Percentiles rank a stretch among this genome's conserved stretches.
phyloP scores from a whole-genome alignment of 345 rosid genomes.

The Atalantia buxifolia region DNA sequence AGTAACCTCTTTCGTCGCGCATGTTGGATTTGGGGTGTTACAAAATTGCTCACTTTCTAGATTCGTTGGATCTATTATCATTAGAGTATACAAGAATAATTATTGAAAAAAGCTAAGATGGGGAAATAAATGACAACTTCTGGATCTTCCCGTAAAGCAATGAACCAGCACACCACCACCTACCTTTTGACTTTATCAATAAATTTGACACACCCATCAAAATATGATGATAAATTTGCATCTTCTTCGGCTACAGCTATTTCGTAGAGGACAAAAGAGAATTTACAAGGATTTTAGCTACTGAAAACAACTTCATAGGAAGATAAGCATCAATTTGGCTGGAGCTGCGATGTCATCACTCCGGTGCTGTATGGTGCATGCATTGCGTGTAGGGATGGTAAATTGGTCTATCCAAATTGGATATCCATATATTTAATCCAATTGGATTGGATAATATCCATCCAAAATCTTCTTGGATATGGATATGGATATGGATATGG shows the following conservation, averaged over 20 bases:
- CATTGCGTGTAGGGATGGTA: too few relatives aligned
- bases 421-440: too few relatives aligned
- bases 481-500: too few relatives aligned
- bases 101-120: background rate
- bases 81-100: background rate
- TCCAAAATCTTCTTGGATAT: too few relatives aligned
- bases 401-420: too few relatives aligned
- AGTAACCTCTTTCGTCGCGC: too few relatives aligned
- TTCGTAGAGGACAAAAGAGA: conserved; percentile 3
- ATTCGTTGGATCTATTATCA: background rate
- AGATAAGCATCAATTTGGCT: background rate
- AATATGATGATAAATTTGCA: conserved; percentile 49
- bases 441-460: too few relatives aligned
- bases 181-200: conserved; percentile 60
- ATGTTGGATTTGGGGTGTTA: too few relatives aligned
- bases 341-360: background rate
- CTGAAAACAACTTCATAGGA: background rate
- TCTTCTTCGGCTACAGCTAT: conserved; percentile 57
- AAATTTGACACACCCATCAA: conserved; percentile 60
- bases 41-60: background rate
- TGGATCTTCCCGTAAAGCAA: conserved; percentile 68
- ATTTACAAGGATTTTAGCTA: background rate
- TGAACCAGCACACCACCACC: conserved; percentile 70
- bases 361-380: too few relatives aligned
- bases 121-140: conserved; percentile 47